Conservation (phyloP, 2,329 filamentous ascomycete genomes). For the Fusarium sp. region DNA sequence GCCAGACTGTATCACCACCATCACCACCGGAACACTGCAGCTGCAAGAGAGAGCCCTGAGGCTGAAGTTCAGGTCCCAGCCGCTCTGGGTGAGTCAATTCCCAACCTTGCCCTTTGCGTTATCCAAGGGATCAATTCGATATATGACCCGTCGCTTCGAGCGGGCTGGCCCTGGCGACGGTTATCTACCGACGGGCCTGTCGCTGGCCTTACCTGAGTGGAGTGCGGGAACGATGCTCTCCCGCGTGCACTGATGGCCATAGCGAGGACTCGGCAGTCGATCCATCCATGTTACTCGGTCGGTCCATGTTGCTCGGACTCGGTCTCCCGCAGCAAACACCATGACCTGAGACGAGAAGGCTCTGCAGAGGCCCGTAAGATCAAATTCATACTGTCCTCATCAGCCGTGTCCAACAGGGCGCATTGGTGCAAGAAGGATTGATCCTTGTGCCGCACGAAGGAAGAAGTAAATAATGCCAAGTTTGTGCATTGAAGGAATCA, state of each 20-base stretch:
- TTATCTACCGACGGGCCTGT: not conserved
- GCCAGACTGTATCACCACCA: not conserved
- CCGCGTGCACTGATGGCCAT: slow-evolving; percentile 18
- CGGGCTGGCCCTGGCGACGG: not conserved
- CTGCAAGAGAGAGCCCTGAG: slow-evolving; percentile 23
- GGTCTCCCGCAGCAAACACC: slow-evolving; percentile 24
- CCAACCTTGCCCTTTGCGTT: not conserved
- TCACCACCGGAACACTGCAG: slow-evolving; percentile 28
- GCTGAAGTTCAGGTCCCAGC: not conserved
- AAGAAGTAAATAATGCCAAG: not conserved
- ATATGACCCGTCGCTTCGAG: not conserved
- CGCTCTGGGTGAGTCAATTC: not conserved
- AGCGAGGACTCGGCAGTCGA: not conserved
- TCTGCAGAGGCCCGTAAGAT: not conserved
- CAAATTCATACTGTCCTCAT: not conserved
- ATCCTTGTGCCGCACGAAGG: not conserved
- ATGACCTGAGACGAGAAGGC: slow-evolving; percentile 1
- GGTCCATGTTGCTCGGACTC: not conserved
- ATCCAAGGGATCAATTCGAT: not conserved
- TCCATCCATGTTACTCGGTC: not conserved
- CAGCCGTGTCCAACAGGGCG: not conserved
- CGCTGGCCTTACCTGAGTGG: slow-evolving; percentile 2
- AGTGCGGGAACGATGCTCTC: slow-evolving; percentile 18
- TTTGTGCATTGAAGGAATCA: not conserved
- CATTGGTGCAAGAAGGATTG: not conserved